Evolutionary conservation across 176 grass and related monocot genomes (phyloP).

Genomic region (Melocanna baccifera): DNA sequence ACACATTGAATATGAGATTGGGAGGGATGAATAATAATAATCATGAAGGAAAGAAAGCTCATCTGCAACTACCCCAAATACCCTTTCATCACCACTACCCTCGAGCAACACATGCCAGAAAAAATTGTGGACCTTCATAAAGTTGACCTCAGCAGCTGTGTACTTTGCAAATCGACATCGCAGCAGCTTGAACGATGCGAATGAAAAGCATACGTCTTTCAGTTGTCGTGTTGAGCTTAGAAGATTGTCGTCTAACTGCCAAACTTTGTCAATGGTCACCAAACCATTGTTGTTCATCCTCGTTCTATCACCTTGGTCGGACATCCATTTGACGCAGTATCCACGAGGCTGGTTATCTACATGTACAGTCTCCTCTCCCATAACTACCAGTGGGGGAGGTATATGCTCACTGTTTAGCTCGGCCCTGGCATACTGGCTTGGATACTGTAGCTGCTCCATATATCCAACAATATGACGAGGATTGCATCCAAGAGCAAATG

Average conservation of each 20-base stretch:
- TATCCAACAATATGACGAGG: background rate
- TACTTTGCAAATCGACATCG: too few relatives aligned
- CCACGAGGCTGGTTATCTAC: background rate
- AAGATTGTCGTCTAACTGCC: too few relatives aligned
- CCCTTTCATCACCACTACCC: background rate
- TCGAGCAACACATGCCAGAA: too few relatives aligned
- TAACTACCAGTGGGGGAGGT: background rate
- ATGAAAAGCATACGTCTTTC: too few relatives aligned
- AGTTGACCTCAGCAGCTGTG: too few relatives aligned
- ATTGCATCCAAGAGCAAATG: too few relatives aligned
- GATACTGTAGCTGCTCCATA: background rate
- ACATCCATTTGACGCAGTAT: background rate
- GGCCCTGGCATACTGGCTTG: background rate
- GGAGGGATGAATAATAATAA: conserved; percentile 8
- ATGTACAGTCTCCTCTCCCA: background rate
- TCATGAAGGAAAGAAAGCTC: conserved; percentile 24
- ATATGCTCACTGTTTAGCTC: background rate
- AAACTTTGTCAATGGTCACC: too few relatives aligned
- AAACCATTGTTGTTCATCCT: too few relatives aligned
- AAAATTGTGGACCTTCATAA: too few relatives aligned
- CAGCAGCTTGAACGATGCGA: too few relatives aligned
- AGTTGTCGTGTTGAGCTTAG: too few relatives aligned
- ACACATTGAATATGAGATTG: background rate
- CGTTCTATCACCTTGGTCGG: too few relatives aligned
- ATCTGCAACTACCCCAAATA: background rate